Evolutionary conservation across 75 land plant species (phyloP).

Genomic region (Isoetes taiwanensis): DNA sequence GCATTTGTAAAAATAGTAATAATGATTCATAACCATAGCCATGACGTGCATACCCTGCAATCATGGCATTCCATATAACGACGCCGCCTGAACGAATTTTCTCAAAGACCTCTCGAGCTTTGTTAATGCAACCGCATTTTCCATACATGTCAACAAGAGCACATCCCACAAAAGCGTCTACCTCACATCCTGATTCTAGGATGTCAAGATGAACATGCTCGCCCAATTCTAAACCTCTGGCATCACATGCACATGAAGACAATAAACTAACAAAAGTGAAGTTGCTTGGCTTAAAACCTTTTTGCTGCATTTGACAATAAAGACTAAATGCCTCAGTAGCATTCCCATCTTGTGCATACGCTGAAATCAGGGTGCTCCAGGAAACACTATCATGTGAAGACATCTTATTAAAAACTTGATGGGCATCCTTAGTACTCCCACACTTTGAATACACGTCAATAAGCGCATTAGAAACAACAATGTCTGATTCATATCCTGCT

Average conservation of each 20-base stretch:
- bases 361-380: slow-evolving; percentile 9
- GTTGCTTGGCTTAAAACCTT: background rate
- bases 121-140: slow-evolving; percentile 1
- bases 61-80: background rate
- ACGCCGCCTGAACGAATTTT: background rate
- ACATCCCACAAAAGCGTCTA: slow-evolving; percentile 9
- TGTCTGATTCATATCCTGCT: slow-evolving; percentile 3
- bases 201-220: slow-evolving; percentile 8
- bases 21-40: slow-evolving; percentile 1
- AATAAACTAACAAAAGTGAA: background rate
- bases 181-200: background rate
- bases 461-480: slow-evolving; percentile 10
- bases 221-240: too few species aligned
- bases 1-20: slow-evolving; percentile 6
- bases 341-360: slow-evolving; percentile 4
- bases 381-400: background rate
- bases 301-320: background rate
- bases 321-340: background rate
- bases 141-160: slow-evolving; percentile 16
- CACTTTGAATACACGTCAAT: slow-evolving; percentile 17
- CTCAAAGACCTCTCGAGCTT: background rate
- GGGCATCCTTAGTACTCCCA: background rate
- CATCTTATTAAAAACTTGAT: background rate
- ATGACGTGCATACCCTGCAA: slow-evolving; percentile 1
- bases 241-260: background rate